Base-by-base conservation (phyloP, 164 flowering plant species). In the Tetracentron sinense region DNA sequence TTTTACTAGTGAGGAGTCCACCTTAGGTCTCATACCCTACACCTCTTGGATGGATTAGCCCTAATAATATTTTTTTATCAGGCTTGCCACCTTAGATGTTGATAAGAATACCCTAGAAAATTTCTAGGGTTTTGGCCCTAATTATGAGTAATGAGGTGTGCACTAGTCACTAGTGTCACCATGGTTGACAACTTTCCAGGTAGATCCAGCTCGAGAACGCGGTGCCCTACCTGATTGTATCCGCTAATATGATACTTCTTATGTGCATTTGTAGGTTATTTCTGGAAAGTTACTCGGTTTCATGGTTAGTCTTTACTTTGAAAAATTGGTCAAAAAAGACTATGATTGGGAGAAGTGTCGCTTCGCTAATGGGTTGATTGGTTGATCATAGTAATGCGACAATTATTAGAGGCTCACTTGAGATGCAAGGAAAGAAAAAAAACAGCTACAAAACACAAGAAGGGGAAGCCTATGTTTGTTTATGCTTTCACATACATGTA, bases 141-240 rank as follows among this genome's bases (percentile, higher is more conserved):
- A 62, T 71, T 47, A 71, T 62, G 63, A 56, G 28, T 47, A 27
- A 60, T 38, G 67, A 42, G 58, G 28, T n/a, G n/a, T n/a, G n/a
- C n/a, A 63, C 44, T 46, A 59, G 42, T 50, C 61, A 6, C 22
- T 22, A 20, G 38, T n/a, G 33, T 62, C 15, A 21, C 25, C 51
- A 29, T 31, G 46, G 35, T 54, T 64, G 64, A 64, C 49, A 28
- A 59, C 64, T 69, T 69, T 49, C 55, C 61, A 65, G 61, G 48
- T 31, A 11, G 25, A 30, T 56, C 59, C 59, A 56, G 44, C 15
- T 0, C 6, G 42, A 22, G 42, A 19, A 20, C 35, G 28, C 42
- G 51, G 51, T 7, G 4, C 51, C 14, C 5, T 6, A 8, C 47
- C 3, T 42, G 15, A 10, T 8, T 22, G 5, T 21, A 49, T 20